Base-by-base conservation (phyloP, 2,329 filamentous ascomycete genomes). In the Microdochium nivale region DNA sequence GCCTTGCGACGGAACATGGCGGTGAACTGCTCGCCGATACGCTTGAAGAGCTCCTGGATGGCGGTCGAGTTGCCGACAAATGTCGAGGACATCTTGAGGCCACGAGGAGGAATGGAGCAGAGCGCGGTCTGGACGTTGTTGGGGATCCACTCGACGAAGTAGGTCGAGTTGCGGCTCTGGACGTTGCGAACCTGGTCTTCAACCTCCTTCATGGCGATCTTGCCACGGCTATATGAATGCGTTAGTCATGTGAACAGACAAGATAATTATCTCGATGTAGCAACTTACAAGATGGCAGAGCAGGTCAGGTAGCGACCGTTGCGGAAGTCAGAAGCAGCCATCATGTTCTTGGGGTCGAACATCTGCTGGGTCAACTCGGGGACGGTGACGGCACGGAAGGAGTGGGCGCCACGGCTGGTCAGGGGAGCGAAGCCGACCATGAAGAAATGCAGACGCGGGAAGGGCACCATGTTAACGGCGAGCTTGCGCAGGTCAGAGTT, bases 271-370 rank as follows among this genome's bases (percentile, higher is more conserved):
- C 11, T 23, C 33, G 21, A 52, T 35, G 51, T 46, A 16, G 24
- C 23, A 56, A 77, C 83, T 74, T 73, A 87, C 83, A 99, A 99
- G 77, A 99, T 96, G 71, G 94, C 91, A 73, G 87, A 97, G 87
- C 94, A 99, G 64, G 94, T 99, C 69, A 99, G 85, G 83, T 99
- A 99, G 68, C 94, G 94, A 74, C 94, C 94, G 76, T 97, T 99
- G 68, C 94, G 90, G 90, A 99, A 99, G 80, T 99, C 94, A 59
- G 91, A 95, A 60, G 94, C 94, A 77, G 94, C 94, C 94, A 99
- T 99, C 92, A 99, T 99, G 87, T 99, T 99, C 90, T 97, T 99
- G 68, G 94, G 92, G 81, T 99, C 94, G 81, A 95, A 99, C 90
- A 99, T 97, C 77, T 99, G 94, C 81, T 99, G 94, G 67, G 94